Percentiles rank a stretch among this genome's conserved stretches.
phyloP scores from a whole-genome alignment of 441 rosid species.

The Corymbia calophylla region DNA sequence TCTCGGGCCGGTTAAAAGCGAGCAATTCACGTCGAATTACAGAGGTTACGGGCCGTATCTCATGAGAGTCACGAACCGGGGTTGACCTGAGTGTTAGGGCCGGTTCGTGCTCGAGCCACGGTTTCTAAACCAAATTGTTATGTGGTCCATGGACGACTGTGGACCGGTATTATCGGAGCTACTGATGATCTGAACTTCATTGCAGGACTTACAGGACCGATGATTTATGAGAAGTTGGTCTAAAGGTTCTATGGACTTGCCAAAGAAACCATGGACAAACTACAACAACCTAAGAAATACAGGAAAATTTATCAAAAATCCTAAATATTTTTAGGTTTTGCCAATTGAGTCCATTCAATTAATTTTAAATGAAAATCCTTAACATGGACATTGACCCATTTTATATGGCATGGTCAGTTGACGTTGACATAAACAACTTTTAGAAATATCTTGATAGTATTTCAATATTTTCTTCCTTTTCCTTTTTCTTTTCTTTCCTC shows the following conservation, averaged over 20 bases:
- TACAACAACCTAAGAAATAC: background rate
- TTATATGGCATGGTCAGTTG: accelerated
- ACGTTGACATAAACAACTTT: accelerated
- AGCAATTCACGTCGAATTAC: background rate
- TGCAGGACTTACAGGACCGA: accelerated
- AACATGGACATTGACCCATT: accelerated
- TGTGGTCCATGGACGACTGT: background rate
- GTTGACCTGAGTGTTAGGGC: background rate
- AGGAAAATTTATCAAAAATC: too few species aligned
- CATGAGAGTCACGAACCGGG: accelerated
- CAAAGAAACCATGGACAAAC: background rate
- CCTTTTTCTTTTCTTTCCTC: too few species aligned
- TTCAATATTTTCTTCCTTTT: too few species aligned
- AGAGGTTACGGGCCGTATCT: background rate
- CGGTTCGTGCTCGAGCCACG: background rate
- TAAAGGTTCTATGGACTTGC: background rate
- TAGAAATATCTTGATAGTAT: accelerated
- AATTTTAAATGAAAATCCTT: too few species aligned
- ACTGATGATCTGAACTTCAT: background rate
- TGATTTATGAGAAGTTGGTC: background rate
- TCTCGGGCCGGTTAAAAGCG: background rate
- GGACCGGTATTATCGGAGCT: background rate
- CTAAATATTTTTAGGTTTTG: too few species aligned
- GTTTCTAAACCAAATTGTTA: background rate
- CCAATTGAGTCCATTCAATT: accelerated